Percentiles rank a stretch among this genome's conserved stretches.
Conservation (phyloP, 1,284 basidiomycete species). For the Chalciporus sp. region DNA sequence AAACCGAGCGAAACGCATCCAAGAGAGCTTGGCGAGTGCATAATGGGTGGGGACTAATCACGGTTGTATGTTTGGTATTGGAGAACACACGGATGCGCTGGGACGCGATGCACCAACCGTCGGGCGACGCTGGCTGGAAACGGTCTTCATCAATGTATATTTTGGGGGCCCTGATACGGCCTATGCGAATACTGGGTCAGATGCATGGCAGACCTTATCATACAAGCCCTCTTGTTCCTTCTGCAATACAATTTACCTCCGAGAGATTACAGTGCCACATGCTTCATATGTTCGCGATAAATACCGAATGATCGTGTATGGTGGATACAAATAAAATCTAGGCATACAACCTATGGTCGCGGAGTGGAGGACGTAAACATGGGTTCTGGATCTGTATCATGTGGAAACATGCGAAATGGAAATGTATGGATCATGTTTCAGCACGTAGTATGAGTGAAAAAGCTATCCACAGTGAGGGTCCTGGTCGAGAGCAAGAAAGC, state of each 20-base stretch:
- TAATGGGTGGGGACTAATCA: background rate
- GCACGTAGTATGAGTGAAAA: slow-evolving; percentile 1
- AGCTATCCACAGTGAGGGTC: slow-evolving; percentile 10
- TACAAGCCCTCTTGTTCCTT: too few relatives aligned
- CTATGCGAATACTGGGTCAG: too few relatives aligned
- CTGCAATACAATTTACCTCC: too few relatives aligned
- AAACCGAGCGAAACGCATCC: background rate
- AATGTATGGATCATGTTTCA: slow-evolving; percentile 2
- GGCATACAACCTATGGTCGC: slow-evolving; percentile 23
- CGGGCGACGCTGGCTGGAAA: background rate
- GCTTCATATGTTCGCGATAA: too few relatives aligned
- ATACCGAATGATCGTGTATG: background rate
- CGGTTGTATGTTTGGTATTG: background rate
- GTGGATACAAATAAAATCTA: slow-evolving; percentile 21
- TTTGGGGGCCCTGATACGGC: too few relatives aligned
- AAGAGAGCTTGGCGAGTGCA: too few relatives aligned
- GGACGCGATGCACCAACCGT: background rate
- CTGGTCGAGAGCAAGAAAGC: slow-evolving; percentile 8
- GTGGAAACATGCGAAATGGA: slow-evolving; percentile 8
- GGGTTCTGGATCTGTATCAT: slow-evolving; percentile 13
- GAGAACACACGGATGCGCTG: background rate
- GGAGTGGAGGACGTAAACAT: slow-evolving; percentile 19
- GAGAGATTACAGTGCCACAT: too few relatives aligned
- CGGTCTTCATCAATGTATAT: too few relatives aligned
- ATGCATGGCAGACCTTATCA: too few relatives aligned